Percentiles rank a stretch among this genome's conserved stretches.
phyloP scores from a whole-genome alignment of 1,284 basidiomycete species.

The Trametes polyzona region DNA sequence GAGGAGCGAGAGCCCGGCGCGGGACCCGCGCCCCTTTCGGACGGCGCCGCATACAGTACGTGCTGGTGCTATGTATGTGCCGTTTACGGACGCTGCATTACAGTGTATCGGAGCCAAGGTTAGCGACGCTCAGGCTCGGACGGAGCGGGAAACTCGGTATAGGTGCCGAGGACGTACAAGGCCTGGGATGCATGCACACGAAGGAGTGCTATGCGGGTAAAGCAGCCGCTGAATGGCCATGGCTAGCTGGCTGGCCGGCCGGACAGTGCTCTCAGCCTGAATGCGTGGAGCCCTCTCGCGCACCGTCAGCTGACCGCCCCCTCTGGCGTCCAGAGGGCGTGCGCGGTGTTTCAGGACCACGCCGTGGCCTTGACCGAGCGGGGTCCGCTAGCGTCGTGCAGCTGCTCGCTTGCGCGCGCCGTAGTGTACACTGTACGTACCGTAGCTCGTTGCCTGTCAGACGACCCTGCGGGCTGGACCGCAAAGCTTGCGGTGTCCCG shows the following conservation, averaged over 20 bases:
- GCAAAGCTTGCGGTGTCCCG: no score
- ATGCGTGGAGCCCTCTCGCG: neutral
- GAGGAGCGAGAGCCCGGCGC: no score
- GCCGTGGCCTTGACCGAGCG: neutral
- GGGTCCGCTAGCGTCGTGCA: neutral
- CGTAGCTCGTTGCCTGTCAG: neutral
- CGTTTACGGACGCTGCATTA: no score
- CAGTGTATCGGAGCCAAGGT: no score
- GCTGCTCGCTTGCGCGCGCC: neutral
- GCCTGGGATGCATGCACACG: neutral
- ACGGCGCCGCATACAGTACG: no score
- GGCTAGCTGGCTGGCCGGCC: neutral
- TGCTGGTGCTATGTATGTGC: no score
- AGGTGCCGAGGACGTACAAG: constrained; percentile 5
- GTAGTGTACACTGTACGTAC: neutral
- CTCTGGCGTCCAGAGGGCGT: no score
- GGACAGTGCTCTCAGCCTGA: neutral
- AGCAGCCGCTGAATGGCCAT: neutral
- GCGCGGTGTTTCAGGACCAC: neutral
- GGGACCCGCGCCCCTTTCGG: no score
- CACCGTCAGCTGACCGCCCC: neutral
- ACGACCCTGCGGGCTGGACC: neutral
- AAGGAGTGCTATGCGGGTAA: neutral
- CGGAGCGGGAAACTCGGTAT: neutral
- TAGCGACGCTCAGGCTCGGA: neutral